phyloP scores from a whole-genome alignment of 23 red algal genomes.

The Gracilaria caudata region DNA sequence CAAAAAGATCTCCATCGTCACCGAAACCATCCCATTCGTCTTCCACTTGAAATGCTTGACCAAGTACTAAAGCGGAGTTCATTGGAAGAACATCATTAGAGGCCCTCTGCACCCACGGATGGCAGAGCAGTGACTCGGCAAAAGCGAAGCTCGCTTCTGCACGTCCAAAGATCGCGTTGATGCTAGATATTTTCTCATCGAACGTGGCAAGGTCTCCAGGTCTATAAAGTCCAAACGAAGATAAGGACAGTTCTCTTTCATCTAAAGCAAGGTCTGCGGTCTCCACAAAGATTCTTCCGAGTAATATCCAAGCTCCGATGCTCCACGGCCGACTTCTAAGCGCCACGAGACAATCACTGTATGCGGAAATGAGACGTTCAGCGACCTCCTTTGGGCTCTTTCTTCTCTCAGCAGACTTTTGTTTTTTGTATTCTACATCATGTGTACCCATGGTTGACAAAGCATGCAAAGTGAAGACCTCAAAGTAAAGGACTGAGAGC shows the following conservation, averaged over 20 bases:
- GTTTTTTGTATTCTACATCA: slow-evolving; percentile 71
- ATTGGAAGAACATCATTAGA: slow-evolving; percentile 9
- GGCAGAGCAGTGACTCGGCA: slow-evolving; percentile 44
- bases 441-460: slow-evolving; percentile 41
- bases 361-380: slow-evolving; percentile 43
- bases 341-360: slow-evolving; percentile 60
- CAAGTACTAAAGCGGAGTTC: slow-evolving; percentile 24
- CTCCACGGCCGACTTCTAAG: slow-evolving; percentile 69
- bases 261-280: slow-evolving; percentile 69
- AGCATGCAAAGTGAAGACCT: slow-evolving; percentile 57
- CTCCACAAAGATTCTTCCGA: slow-evolving; percentile 68
- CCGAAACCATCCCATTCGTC: slow-evolving; percentile 43
- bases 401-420: slow-evolving; percentile 54
- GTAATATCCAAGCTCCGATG: slow-evolving; percentile 65
- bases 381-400: slow-evolving; percentile 68
- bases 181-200: slow-evolving; percentile 45
- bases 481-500: slow-evolving; percentile 49
- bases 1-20: slow-evolving; percentile 72
- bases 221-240: slow-evolving; percentile 58
- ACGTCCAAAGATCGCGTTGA: slow-evolving; percentile 43
- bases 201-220: slow-evolving; percentile 45
- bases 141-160: slow-evolving; percentile 65
- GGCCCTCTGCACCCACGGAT: slow-evolving; percentile 57
- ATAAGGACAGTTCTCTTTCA: slow-evolving; percentile 57
- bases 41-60: slow-evolving; percentile 44